Evolutionary conservation across 768 basidiomycete species (phyloP).

Genomic region (Boletus subcaerulescens): DNA sequence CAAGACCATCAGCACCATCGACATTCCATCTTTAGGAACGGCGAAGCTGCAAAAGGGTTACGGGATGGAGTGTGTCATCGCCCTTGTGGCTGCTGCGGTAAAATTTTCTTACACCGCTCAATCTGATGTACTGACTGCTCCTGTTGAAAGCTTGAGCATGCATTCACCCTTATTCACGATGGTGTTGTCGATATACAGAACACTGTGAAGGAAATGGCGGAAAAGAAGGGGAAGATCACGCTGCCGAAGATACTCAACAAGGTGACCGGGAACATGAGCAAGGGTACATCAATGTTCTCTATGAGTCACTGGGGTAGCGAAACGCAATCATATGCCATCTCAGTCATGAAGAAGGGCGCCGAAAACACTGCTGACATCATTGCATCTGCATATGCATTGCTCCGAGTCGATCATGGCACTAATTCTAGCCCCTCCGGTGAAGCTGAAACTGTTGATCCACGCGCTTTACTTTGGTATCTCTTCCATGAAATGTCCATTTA

Average conservation of each 20-base stretch:
- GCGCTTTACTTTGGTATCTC: background rate
- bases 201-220: slow-evolving; percentile 1
- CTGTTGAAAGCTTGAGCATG: background rate
- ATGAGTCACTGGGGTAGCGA: slow-evolving; percentile 1
- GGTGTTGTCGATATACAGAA: background rate
- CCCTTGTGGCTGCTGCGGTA: background rate
- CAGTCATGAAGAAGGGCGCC: background rate
- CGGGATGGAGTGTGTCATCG: background rate
- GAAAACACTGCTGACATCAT: slow-evolving; percentile 4
- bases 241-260: slow-evolving; percentile 3
- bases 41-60: background rate
- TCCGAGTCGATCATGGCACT: background rate
- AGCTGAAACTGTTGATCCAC: background rate
- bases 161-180: background rate
- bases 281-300: slow-evolving; percentile 1
- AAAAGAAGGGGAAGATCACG: slow-evolving; percentile 1
- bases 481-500: background rate
- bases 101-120: background rate
- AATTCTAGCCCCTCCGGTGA: background rate
- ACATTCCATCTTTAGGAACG: background rate
- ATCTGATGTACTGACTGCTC: too few relatives aligned
- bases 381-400: background rate
- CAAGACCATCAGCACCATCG: background rate
- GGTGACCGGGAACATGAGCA: slow-evolving; percentile 1
- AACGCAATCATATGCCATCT: background rate